Evolutionary conservation across 371 early-diverging fungal genomes (phyloP), one percentile per base, ranked within the genome.

Genomic region (Mucor lusitanicus): DNA sequence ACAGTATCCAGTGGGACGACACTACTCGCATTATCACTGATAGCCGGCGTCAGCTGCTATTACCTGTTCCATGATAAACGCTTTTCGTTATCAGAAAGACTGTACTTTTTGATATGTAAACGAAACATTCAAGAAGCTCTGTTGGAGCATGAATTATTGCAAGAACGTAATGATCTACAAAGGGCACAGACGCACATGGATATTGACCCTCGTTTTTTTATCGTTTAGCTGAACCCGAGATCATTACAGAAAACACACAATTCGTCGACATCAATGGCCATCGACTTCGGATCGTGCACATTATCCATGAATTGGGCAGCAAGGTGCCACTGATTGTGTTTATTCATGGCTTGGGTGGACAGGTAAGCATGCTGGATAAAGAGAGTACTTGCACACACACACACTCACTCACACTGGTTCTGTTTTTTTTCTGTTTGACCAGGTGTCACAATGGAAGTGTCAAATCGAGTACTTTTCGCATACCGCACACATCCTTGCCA

Each of bases 341-440:
- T 72, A 87, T 91, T 53, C 91, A 91, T 67, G 91, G 91, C 12
- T 70, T 91, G 32, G 91, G 91, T 25, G 90, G 88, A 42, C 91
- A 91, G 80, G 90, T 89, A 79, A 77, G 28, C 39, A 6, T 30
- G 25, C n/a, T n/a, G n/a, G n/a, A n/a, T n/a, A n/a, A n/a, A n/a
- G n/a, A n/a, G n/a, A n/a, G n/a, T n/a, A n/a, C n/a, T n/a, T n/a
- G n/a, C n/a, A n/a, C n/a, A n/a, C n/a, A n/a, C n/a, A n/a, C n/a
- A n/a, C n/a, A n/a, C n/a, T n/a, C n/a, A n/a, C n/a, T n/a, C n/a
- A n/a, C n/a, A n/a, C n/a, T n/a, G n/a, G n/a, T n/a, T n/a, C n/a
- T n/a, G n/a, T n/a, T 46, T 1, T 8, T 5, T 19, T 44, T 32
- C 35, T 61, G 21, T 53, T 59, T 39, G 50, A 33, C 53, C 64